These are phyloP conservation scores for Pelargonium myrrhifolium DNA, from an alignment of 441 rosid genomes.

Conservation along the genomic window DNA sequence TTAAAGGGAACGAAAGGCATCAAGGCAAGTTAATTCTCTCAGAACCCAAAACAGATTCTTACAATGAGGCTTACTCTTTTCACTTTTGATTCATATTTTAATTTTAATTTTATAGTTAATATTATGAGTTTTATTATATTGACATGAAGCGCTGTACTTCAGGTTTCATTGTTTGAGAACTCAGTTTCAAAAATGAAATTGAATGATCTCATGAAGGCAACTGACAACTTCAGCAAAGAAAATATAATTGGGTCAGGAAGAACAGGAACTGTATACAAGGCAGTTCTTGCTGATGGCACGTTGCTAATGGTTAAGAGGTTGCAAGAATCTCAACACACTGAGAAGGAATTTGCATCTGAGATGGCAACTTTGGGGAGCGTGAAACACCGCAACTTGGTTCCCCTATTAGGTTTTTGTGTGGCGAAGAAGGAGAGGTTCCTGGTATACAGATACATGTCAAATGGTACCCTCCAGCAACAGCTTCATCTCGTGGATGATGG, in stretches of 20 bases:
- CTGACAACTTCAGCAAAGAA: constrained; percentile 62
- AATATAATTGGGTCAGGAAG: constrained; percentile 73
- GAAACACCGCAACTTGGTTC: background rate
- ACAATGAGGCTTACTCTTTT: background rate
- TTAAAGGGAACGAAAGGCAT: constrained; percentile 56
- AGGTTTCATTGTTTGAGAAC: constrained; percentile 85
- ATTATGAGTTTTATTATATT: constrained; percentile 13
- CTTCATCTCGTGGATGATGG: constrained; percentile 39
- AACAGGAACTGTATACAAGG: constrained; percentile 74
- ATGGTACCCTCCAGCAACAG: constrained; percentile 56
- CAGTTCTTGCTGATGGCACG: constrained; percentile 58
- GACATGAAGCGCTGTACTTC: constrained; percentile 19
- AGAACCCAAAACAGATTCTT: constrained; percentile 1
- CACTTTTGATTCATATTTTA: background rate
- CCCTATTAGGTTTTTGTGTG: constrained; percentile 69
- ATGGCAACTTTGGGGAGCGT: background rate
- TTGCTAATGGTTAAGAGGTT: constrained; percentile 70
- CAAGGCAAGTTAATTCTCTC: constrained; percentile 40
- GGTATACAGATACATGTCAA: constrained; percentile 65
- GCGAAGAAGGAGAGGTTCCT: constrained; percentile 65
- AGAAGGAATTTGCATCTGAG: constrained; percentile 40
- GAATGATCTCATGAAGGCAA: constrained; percentile 75
- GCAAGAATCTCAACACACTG: constrained; percentile 73
- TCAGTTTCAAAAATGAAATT: constrained; percentile 58
- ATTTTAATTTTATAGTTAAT: background rate